Evolutionary conservation across 2,329 filamentous ascomycete genomes (phyloP).

Genomic region (Ophiosphaerella herpotricha): DNA sequence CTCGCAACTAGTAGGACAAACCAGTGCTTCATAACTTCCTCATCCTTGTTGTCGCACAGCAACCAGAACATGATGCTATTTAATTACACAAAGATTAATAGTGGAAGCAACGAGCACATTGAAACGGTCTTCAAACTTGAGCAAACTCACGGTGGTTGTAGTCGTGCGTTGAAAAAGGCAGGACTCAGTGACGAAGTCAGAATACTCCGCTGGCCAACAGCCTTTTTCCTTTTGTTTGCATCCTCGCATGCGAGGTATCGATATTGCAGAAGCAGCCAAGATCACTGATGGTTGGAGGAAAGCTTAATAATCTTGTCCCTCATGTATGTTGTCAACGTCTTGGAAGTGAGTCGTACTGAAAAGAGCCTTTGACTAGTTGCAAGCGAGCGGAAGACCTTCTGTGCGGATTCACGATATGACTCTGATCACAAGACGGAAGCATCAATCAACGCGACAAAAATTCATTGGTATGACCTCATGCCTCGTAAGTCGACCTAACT

Average conservation of each 20-base stretch:
- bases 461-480: conserved; percentile 12
- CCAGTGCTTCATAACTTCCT: not conserved
- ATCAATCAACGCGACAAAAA: conserved; percentile 16
- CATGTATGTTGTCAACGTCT: conserved; percentile 3
- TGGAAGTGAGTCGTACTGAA: not conserved
- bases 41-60: not conserved
- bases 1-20: no score
- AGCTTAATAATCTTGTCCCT: conserved; percentile 21
- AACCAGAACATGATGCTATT: conserved; percentile 2
- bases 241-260: conserved; percentile 15
- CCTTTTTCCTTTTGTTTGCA: conserved; percentile 10
- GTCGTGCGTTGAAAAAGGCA: conserved; percentile 1
- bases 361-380: conserved; percentile 9
- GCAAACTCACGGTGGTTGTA: not conserved
- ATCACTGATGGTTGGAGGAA: conserved; percentile 6
- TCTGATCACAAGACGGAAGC: conserved; percentile 20
- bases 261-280: conserved; percentile 17
- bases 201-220: conserved; percentile 14
- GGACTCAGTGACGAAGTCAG: not conserved
- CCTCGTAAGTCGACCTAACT: conserved; percentile 7
- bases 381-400: conserved; percentile 15
- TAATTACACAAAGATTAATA: conserved; percentile 17
- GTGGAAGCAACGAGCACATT: conserved; percentile 6
- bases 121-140: conserved; percentile 2
- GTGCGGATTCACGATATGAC: conserved; percentile 13